Evolutionary conservation across 306 rosid species (phyloP).

Genomic region (Medicago lupulina): DNA sequence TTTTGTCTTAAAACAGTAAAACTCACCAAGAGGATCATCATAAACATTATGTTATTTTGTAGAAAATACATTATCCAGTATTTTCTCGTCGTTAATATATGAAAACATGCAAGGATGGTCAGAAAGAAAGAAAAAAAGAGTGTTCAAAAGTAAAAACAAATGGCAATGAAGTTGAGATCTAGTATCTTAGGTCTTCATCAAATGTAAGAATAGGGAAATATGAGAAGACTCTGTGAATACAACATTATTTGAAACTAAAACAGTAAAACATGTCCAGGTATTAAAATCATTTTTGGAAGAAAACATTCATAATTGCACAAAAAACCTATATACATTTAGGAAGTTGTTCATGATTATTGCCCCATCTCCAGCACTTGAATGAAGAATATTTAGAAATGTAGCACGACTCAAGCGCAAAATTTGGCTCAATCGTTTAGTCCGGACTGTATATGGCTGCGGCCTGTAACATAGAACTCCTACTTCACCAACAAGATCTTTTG

Average conservation of each 20-base stretch:
- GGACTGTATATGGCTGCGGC: slow-evolving; percentile 72
- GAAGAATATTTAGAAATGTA: slow-evolving; percentile 57
- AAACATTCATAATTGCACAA: neutral
- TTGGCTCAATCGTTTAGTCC: slow-evolving; percentile 76
- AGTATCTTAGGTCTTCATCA: neutral
- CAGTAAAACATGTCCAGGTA: neutral
- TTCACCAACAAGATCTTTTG: slow-evolving; percentile 73
- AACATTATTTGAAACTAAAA: neutral
- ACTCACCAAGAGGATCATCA: neutral
- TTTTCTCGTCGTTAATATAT: neutral
- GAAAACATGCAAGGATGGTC: no score
- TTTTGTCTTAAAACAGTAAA: neutral
- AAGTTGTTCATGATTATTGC: slow-evolving; percentile 69
- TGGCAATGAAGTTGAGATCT: neutral
- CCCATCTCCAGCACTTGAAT: slow-evolving; percentile 80
- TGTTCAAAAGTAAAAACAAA: neutral
- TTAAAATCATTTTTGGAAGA: slow-evolving; percentile 3
- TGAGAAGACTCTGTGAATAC: neutral
- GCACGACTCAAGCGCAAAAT: slow-evolving; percentile 74
- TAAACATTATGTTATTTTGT: neutral
- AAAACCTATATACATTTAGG: slow-evolving; percentile 52
- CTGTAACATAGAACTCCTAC: slow-evolving; percentile 78
- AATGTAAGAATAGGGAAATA: neutral
- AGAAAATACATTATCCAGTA: neutral
- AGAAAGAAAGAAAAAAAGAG: neutral